phyloP scores from a whole-genome alignment of 768 basidiomycete genomes.

The Boletus coccyginus region DNA sequence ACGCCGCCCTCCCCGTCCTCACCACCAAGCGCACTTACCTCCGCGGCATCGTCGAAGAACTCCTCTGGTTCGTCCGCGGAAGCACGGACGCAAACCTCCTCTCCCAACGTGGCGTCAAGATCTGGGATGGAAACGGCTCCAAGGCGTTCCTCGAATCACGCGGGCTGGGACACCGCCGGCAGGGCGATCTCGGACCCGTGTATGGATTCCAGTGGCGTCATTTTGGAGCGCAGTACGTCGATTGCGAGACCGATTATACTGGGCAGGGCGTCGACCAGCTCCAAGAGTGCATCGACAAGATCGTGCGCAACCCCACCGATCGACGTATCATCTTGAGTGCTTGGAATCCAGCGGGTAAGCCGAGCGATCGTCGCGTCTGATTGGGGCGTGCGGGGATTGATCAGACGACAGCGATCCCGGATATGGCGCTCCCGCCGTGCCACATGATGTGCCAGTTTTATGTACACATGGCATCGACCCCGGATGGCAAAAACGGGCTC shows the following conservation, averaged over 20 bases:
- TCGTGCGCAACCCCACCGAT: slow-evolving; percentile 90
- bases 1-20: slow-evolving; percentile 77
- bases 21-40: slow-evolving; percentile 96
- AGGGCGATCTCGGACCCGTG: slow-evolving; percentile 94
- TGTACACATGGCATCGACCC: slow-evolving; percentile 74
- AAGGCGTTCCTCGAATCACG: slow-evolving; percentile 81
- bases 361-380: slow-evolving; percentile 30
- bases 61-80: slow-evolving; percentile 91
- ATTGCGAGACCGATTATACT: slow-evolving; percentile 72
- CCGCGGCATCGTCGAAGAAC: slow-evolving; percentile 88
- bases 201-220: slow-evolving; percentile 98
- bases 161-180: slow-evolving; percentile 78
- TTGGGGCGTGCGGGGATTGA: not conserved
- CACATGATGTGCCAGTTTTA: slow-evolving; percentile 99
- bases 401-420: slow-evolving; percentile 67
- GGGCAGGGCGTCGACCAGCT: slow-evolving; percentile 93
- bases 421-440: slow-evolving; percentile 97
- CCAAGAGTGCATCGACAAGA: slow-evolving; percentile 84
- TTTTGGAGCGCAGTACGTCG: slow-evolving; percentile 81
- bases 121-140: slow-evolving; percentile 97
- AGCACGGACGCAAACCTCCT: slow-evolving; percentile 78
- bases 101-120: slow-evolving; percentile 81
- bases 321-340: slow-evolving; percentile 92
- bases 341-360: slow-evolving; percentile 94
- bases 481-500: slow-evolving; percentile 60